These are phyloP conservation scores for Pythium guiyangense DNA, from an alignment of 352 stramenopile genomes.

Conservation along the genomic window DNA sequence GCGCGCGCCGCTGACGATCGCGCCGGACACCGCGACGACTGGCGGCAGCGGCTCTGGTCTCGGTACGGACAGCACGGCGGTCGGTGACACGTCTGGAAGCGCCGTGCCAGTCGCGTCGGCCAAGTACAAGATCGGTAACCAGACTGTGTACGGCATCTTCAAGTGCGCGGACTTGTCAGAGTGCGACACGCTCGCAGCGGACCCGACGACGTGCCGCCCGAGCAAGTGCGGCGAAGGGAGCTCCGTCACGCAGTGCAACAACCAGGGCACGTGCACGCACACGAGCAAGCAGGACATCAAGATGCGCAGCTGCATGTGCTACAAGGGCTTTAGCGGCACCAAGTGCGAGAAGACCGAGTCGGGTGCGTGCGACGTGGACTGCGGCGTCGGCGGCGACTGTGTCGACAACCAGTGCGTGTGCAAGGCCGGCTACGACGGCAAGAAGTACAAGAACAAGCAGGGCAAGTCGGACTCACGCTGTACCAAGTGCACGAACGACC, in stretches of 20 bases:
- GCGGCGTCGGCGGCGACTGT: conserved; percentile 38
- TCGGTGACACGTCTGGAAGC: conserved; percentile 16
- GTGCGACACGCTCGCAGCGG: conserved; percentile 32
- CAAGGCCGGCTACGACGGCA: conserved; percentile 38
- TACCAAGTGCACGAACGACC: conserved; percentile 27
- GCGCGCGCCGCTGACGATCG: conserved; percentile 3
- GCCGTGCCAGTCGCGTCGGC: conserved; percentile 17
- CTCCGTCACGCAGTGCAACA: conserved; percentile 36
- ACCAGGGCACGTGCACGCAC: conserved; percentile 74
- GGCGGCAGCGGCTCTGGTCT: background rate
- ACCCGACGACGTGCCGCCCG: conserved; percentile 27
- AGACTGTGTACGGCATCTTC: conserved; percentile 54
- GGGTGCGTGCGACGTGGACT: conserved; percentile 51
- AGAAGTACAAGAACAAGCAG: conserved; percentile 39
- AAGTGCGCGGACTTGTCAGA: conserved; percentile 38
- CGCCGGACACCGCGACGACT: background rate
- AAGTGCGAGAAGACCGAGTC: conserved; percentile 43
- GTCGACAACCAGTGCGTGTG: conserved; percentile 37
- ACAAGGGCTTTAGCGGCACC: conserved; percentile 31
- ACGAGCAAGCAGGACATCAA: conserved; percentile 49
- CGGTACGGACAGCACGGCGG: conserved; percentile 9
- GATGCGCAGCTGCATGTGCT: conserved; percentile 48
- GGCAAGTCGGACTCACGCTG: conserved; percentile 35
- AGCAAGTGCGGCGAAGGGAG: conserved; percentile 24
- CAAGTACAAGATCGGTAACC: conserved; percentile 51